Base-by-base conservation (phyloP, 129 eudicot genomes). In the Solidago caesia region DNA sequence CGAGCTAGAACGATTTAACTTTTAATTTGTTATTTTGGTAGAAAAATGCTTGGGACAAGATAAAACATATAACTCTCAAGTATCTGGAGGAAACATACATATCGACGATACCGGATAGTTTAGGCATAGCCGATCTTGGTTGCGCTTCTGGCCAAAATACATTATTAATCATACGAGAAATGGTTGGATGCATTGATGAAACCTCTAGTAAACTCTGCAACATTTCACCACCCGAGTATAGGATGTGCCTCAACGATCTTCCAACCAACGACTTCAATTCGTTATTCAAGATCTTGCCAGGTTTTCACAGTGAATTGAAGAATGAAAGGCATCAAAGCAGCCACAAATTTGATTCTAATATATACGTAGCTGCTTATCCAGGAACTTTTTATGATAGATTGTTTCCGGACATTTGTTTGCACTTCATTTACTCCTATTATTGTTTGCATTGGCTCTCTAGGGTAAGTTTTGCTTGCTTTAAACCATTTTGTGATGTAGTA, bases 361-460 rank as follows among this genome's bases (percentile, higher is more conserved):
- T 92, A 14, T 92, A 82, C 77, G 79, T 92, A 16, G 96, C 96
- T 11, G 98, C 73, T 77, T 92, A 80, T 81, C 98, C 98, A 0
- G 96, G 98, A 29, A 75, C 90, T 0, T 92, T 92, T 71, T 89
- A 92, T 68, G 96, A 88, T 2, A 82, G 92, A 51, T 68, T 92
- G 46, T 92, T 92, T 74, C 98, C 96, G 2, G 84, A 84, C 55
- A 57, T 84, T 9, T 77, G 84, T 88, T 64, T 92, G 88, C 96
- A 92, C 82, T 92, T 92, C 47, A 73, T 87, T 13, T 90, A 92
- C 77, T 88, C 98, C 58, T 92, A 90, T 82, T 84, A 81, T 71
- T 86, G 98, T 68, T 77, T 92, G 84, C 98, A 92, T 87, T 92
- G 98, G 98, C 90, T 92, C n/a, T 92, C 98, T 1, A 89, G 67